These are phyloP conservation scores for Eucalyptus grandis DNA, from an alignment of 345 rosid genomes.

Conservation along the genomic window DNA sequence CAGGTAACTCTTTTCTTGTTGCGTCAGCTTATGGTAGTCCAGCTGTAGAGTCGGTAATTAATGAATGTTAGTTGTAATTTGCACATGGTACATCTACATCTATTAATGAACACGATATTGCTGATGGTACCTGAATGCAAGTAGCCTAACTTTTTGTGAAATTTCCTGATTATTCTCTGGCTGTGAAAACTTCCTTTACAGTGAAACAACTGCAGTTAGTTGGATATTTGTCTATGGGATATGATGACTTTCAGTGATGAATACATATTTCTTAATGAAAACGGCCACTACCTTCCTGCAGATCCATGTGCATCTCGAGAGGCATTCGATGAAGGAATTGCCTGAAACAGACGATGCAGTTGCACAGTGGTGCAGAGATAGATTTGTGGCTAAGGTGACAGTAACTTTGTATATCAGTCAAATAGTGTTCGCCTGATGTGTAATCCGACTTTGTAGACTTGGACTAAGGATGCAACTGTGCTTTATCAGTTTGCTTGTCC, in stretches of 20 bases:
- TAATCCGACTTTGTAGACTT: background rate
- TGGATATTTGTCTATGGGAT: background rate
- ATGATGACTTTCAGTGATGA: background rate
- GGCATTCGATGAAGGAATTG: constrained; percentile 73
- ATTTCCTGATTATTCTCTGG: background rate
- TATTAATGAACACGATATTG: background rate
- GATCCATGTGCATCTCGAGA: constrained; percentile 70
- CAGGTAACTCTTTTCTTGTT: background rate
- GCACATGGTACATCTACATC: background rate
- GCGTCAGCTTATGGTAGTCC: background rate
- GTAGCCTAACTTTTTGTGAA: background rate
- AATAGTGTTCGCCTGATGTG: background rate
- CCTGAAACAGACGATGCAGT: constrained; percentile 82
- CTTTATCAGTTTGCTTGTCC: background rate
- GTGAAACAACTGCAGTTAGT: background rate
- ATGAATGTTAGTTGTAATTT: background rate
- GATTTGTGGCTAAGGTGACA: constrained; percentile 69
- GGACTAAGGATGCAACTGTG: background rate
- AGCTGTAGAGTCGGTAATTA: background rate
- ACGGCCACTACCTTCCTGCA: constrained; percentile 11
- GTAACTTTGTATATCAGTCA: background rate
- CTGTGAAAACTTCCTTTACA: background rate
- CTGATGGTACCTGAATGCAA: background rate
- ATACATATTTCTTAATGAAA: background rate
- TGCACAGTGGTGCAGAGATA: constrained; percentile 94